phyloP scores from a whole-genome alignment of 2,329 filamentous ascomycete genomes.

The Fusarium sp. region DNA sequence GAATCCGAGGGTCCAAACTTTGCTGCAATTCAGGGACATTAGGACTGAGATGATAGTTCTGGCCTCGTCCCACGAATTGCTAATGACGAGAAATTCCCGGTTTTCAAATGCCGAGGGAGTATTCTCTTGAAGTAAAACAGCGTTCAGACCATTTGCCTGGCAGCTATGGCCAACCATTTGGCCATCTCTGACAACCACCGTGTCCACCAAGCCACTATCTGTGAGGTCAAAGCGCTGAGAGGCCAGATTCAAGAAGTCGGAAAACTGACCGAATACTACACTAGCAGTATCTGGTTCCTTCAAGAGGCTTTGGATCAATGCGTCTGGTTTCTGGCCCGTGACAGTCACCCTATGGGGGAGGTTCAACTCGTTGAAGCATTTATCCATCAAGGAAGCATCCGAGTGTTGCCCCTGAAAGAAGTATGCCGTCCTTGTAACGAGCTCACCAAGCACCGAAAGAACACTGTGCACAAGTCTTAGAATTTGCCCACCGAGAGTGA shows the following conservation, averaged over 20 bases:
- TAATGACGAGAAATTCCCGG: constrained; percentile 11
- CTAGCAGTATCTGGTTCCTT: not conserved
- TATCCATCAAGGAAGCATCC: constrained; percentile 21
- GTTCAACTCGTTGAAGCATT: constrained; percentile 29
- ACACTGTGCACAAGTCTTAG: constrained; percentile 4
- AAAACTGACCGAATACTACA: constrained; percentile 1
- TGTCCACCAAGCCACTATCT: constrained; percentile 2
- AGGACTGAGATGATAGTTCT: constrained; percentile 4
- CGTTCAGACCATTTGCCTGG: constrained; percentile 1
- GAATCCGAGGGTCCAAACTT: constrained; percentile 19
- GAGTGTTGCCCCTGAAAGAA: constrained; percentile 6
- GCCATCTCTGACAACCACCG: constrained; percentile 7
- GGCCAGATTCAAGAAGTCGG: not conserved
- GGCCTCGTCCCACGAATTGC: constrained; percentile 12
- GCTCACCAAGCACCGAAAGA: constrained; percentile 15
- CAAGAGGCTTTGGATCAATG: not conserved
- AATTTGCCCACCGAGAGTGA: not conserved
- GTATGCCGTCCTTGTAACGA: constrained; percentile 8
- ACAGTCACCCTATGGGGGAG: constrained; percentile 10
- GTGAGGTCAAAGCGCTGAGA: not conserved
- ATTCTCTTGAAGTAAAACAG: constrained; percentile 15
- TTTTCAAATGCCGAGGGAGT: constrained; percentile 5
- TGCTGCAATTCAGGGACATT: constrained; percentile 5
- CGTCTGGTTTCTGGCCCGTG: not conserved
- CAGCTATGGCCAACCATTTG: constrained; percentile 10